Evolutionary conservation across 164 flowering plant species (phyloP), one percentile per base, ranked within the genome.

Genomic region (Berberis thunbergii): DNA sequence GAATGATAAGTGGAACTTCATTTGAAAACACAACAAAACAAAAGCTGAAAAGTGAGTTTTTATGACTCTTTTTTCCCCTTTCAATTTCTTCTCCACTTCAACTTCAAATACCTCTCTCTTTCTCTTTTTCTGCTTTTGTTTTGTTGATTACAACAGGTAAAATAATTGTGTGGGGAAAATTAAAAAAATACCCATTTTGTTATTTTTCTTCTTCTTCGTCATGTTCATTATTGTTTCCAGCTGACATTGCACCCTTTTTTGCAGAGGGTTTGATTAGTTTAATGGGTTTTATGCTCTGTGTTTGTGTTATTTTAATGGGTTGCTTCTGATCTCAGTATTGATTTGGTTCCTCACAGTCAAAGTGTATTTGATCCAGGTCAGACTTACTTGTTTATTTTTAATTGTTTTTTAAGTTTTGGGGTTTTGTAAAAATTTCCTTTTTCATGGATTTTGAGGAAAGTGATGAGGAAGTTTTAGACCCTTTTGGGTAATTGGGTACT

Each of bases 1-100:
- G 75, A 77, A 74, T 54, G 45, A 58, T 42, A 53, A 43, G 40
- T 40, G 2, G 26, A 54, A 41, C 63, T 45, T 26, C 45, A 70
- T 77, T 77, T 74, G 73, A 74, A 74, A 71, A 62, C 41, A 4
- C 62, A 43, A 45, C 39, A 38, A 59, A 45, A 53, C 9, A 54
- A 62, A 50, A 62, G 53, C 60, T 57, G 63, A 65, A 66, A 66
- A 72, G 64, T 45, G 59, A 57, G 66, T 55, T 13, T 40, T 63
- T 43, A 12, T 13, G n/a, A 43, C 58, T 41, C 40, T 40, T n/a
- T 53, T 3, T 11, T 10, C 10, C n/a, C 4, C 8, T 10, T 52
- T 52, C 54, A 44, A 8, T n/a, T n/a, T 45, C 48, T 43, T 1
- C 61, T 45, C 13, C 11, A 26, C 8, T 10, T 42, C 48, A 45